Percentiles rank a stretch among this genome's conserved stretches.
phyloP scores from a whole-genome alignment of 2,329 filamentous ascomycete genomes.

The Ramularia collo-cygni region DNA sequence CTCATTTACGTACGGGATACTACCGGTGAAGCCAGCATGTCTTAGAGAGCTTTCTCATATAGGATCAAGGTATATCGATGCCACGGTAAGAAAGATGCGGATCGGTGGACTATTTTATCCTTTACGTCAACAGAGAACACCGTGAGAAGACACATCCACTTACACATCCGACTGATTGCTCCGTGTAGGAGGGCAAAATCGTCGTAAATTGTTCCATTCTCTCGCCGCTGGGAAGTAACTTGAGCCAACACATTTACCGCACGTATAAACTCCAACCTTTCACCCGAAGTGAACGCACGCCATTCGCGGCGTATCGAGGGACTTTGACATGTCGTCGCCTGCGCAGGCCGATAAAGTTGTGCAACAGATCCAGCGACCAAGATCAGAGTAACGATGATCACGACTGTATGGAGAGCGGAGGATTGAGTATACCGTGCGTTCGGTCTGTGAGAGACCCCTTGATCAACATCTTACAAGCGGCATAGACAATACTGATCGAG shows the following conservation, averaged over 20 bases:
- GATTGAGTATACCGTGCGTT: no score
- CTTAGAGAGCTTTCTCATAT: neutral
- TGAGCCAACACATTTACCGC: constrained; percentile 1
- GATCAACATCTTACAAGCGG: no score
- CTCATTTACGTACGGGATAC: neutral
- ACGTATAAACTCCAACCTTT: neutral
- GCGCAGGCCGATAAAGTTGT: no score
- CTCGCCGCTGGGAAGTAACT: neutral
- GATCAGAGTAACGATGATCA: no score
- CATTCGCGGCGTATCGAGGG: no score
- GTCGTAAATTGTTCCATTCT: constrained; percentile 2
- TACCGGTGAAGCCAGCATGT: constrained; percentile 1
- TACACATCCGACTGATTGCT: constrained; percentile 3
- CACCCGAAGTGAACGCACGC: neutral
- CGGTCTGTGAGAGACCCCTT: no score
- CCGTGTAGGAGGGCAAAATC: constrained; percentile 5
- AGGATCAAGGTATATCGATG: constrained; percentile 1
- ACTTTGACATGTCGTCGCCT: no score
- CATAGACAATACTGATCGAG: no score
- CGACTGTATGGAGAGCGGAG: no score
- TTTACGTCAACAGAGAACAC: neutral
- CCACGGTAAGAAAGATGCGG: constrained; percentile 4
- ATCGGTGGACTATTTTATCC: neutral
- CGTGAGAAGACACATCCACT: neutral
- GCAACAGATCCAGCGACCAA: no score